Percentiles rank a stretch among this genome's conserved stretches.
Conservation (phyloP, 768 basidiomycete genomes). For the Kwoniella heveanensis region DNA sequence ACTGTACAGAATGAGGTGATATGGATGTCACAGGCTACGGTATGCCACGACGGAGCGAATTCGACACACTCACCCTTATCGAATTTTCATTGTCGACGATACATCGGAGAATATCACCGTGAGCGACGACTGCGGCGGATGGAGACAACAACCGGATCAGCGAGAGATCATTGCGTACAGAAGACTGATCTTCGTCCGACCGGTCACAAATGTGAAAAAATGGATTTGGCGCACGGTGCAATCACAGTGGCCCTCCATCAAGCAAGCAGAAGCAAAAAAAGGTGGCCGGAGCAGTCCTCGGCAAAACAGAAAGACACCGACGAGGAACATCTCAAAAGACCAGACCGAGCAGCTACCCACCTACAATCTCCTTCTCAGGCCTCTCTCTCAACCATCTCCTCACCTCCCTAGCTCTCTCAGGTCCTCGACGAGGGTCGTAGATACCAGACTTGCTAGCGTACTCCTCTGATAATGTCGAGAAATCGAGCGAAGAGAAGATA, state of each 20-base stretch:
- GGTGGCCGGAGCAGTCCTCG: too few relatives aligned
- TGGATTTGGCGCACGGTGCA: too few relatives aligned
- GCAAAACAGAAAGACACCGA: too few relatives aligned
- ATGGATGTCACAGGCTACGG: too few relatives aligned
- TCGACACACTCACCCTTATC: conserved; percentile 32
- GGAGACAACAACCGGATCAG: too few relatives aligned
- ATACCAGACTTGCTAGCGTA: conserved; percentile 53
- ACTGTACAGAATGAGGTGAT: too few relatives aligned
- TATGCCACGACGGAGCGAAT: too few relatives aligned
- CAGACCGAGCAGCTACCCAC: conserved; percentile 20
- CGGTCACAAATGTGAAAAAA: too few relatives aligned
- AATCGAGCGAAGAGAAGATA: conserved; percentile 48
- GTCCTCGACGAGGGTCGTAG: conserved; percentile 27
- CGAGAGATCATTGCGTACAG: too few relatives aligned
- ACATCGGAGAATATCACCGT: conserved; percentile 51
- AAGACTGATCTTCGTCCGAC: too few relatives aligned
- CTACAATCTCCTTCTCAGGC: conserved; percentile 53
- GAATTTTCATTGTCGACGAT: conserved; percentile 35
- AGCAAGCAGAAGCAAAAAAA: too few relatives aligned
- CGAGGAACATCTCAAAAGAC: background rate
- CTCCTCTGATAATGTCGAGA: conserved; percentile 37
- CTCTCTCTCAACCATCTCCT: conserved; percentile 49
- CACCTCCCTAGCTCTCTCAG: conserved; percentile 36
- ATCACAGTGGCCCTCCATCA: too few relatives aligned
- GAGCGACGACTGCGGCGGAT: conserved; percentile 46